These are phyloP conservation scores for Neofusicoccum cordaticola DNA, from an alignment of 2,329 filamentous ascomycete species.

Conservation along the genomic window DNA sequence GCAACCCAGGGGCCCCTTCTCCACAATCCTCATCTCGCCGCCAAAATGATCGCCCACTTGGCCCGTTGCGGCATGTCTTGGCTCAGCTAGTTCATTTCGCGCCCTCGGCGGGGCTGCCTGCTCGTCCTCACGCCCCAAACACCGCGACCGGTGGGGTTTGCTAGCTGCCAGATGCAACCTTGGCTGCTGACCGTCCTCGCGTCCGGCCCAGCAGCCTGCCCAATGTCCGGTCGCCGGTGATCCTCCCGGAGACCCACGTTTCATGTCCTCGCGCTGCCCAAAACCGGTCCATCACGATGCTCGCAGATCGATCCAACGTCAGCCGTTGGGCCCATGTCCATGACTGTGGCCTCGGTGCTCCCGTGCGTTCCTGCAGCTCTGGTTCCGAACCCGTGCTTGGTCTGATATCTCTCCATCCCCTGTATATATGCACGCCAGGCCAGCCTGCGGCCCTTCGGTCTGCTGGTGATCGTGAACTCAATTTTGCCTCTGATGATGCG, in stretches of 20 bases:
- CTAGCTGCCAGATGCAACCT: constrained; percentile 13
- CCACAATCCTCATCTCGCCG: constrained; percentile 17
- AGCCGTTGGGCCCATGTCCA: constrained; percentile 14
- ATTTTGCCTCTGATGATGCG: not conserved
- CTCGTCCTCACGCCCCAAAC: not conserved
- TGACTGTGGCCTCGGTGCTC: constrained; percentile 13
- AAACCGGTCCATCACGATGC: not conserved
- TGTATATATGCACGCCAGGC: constrained; percentile 1
- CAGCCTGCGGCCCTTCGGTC: not conserved
- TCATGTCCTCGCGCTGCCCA: constrained; percentile 3
- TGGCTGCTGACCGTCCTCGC: constrained; percentile 12
- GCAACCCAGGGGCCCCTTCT: constrained; percentile 2
- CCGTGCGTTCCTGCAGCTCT: constrained; percentile 18
- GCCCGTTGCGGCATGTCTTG: constrained; percentile 5
- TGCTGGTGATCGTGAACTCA: not conserved
- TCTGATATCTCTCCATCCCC: not conserved
- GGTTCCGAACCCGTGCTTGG: not conserved
- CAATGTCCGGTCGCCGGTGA: constrained; percentile 5
- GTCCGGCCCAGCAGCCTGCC: not conserved
- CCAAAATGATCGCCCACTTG: constrained; percentile 9
- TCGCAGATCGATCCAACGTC: constrained; percentile 18
- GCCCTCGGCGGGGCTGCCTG: not conserved
- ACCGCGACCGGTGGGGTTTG: constrained; percentile 5
- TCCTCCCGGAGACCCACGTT: not conserved
- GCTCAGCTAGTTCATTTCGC: constrained; percentile 11